Conservation (phyloP, 768 basidiomycete species). For the Tulasnella sp. region DNA sequence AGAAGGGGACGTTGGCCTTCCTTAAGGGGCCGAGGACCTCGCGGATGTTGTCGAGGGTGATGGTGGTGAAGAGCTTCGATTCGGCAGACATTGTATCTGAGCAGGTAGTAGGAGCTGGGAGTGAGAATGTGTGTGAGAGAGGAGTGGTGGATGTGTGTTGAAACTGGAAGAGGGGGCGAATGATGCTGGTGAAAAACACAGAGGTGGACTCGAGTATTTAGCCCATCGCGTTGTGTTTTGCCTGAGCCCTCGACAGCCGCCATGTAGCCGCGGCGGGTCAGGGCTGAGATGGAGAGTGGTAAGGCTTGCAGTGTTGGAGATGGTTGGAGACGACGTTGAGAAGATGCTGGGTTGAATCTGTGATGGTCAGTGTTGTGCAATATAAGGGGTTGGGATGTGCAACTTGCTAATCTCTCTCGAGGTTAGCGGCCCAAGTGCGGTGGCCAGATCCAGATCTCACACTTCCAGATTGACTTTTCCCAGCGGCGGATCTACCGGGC, state of each 20-base stretch:
- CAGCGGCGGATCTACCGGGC: conserved; percentile 8
- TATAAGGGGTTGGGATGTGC: conserved; percentile 6
- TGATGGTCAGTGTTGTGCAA: conserved; percentile 4
- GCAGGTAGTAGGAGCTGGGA: background rate
- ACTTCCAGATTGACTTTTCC: conserved; percentile 7
- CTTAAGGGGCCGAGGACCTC: background rate
- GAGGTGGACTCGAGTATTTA: conserved; percentile 8
- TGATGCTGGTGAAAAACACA: conserved; percentile 10
- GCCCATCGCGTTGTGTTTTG: background rate
- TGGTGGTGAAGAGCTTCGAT: conserved; percentile 20
- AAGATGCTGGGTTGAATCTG: conserved; percentile 9
- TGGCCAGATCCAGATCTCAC: conserved; percentile 9
- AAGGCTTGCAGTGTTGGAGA: background rate
- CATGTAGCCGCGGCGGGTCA: conserved; percentile 5
- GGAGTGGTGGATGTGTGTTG: background rate
- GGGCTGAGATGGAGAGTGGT: background rate
- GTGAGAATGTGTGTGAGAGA: conserved; percentile 5
- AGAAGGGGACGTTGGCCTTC: background rate
- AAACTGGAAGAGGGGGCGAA: background rate
- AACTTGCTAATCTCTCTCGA: conserved; percentile 10
- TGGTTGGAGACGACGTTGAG: background rate
- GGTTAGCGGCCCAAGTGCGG: conserved; percentile 11
- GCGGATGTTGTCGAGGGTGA: conserved; percentile 17
- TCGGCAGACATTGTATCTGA: conserved; percentile 14
- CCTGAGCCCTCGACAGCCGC: background rate